phyloP scores from a whole-genome alignment of 495 filamentous ascomycete genomes.

The Xylaria curta region DNA sequence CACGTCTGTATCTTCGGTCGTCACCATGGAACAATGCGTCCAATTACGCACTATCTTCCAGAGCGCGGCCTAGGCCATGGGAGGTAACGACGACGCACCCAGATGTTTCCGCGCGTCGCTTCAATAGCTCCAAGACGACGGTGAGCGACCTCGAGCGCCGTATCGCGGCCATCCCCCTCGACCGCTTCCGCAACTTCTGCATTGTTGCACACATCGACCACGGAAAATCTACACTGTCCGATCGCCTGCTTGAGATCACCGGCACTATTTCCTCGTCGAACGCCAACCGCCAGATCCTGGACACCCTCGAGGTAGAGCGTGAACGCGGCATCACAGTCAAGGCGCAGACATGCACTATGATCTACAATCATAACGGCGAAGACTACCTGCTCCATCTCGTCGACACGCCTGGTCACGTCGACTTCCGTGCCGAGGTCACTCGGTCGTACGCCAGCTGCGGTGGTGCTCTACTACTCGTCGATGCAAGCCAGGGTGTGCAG shows the following conservation, averaged over 20 bases:
- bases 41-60: not conserved
- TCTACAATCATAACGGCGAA: slow-evolving; percentile 82
- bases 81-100: not conserved
- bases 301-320: slow-evolving; percentile 95
- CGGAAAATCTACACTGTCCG: slow-evolving; percentile 93
- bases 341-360: slow-evolving; percentile 97
- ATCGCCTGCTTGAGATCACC: slow-evolving; percentile 91
- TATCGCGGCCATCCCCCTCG: slow-evolving; percentile 87
- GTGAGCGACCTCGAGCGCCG: slow-evolving; percentile 70
- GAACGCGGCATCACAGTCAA: slow-evolving; percentile 98
- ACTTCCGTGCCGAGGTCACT: slow-evolving; percentile 95
- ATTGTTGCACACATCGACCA: slow-evolving; percentile 99
- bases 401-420: slow-evolving; percentile 96
- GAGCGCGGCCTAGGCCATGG: slow-evolving; percentile 22
- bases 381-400: slow-evolving; percentile 96
- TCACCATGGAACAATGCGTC: not conserved
- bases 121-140: slow-evolving; percentile 32
- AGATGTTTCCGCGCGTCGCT: not conserved
- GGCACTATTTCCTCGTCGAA: slow-evolving; percentile 84
- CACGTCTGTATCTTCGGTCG: not conserved
- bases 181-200: slow-evolving; percentile 94
- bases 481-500: slow-evolving; percentile 91
- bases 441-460: slow-evolving; percentile 95
- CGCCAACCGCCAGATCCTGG: slow-evolving; percentile 91
- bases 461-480: slow-evolving; percentile 89